phyloP scores from a whole-genome alignment of 495 filamentous ascomycete genomes.

The Saxophila tyrrhenica region DNA sequence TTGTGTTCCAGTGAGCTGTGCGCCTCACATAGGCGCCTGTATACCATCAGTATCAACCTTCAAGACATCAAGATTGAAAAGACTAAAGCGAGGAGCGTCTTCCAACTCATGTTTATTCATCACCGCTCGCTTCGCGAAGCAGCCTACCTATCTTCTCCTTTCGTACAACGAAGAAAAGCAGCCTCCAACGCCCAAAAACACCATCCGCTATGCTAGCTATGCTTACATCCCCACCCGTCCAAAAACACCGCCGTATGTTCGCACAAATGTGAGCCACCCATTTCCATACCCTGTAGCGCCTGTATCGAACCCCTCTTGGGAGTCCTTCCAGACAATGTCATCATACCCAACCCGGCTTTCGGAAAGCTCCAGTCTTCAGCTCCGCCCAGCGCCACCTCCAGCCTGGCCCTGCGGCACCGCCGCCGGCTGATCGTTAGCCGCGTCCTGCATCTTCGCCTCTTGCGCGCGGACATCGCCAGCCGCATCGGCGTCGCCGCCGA shows the following conservation, averaged over 20 bases:
- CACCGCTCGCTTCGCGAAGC: not conserved
- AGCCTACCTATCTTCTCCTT: not conserved
- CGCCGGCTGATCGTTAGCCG: not conserved
- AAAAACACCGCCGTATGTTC: not conserved
- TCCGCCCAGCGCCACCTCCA: not conserved
- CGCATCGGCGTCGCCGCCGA: not conserved
- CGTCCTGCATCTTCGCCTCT: not conserved
- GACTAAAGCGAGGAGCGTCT: too few species aligned
- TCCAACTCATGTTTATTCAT: not conserved
- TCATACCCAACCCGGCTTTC: too few species aligned
- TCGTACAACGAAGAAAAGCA: not conserved
- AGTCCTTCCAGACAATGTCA: too few species aligned
- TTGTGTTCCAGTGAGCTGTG: constrained; percentile 74
- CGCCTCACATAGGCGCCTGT: too few species aligned
- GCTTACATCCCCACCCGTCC: not conserved
- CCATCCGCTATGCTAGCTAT: not conserved
- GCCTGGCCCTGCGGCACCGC: too few species aligned
- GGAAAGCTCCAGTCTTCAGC: too few species aligned
- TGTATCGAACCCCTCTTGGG: too few species aligned
- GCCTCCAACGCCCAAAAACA: not conserved
- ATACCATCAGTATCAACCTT: too few species aligned
- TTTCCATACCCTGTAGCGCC: too few species aligned
- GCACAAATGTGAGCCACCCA: too few species aligned
- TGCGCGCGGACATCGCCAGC: not conserved
- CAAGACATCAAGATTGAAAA: too few species aligned